Percentiles rank a stretch among this genome's conserved stretches.
These are phyloP conservation scores for Agarophyton chilense DNA, from an alignment of 23 red algal species.

Conservation along the genomic window DNA sequence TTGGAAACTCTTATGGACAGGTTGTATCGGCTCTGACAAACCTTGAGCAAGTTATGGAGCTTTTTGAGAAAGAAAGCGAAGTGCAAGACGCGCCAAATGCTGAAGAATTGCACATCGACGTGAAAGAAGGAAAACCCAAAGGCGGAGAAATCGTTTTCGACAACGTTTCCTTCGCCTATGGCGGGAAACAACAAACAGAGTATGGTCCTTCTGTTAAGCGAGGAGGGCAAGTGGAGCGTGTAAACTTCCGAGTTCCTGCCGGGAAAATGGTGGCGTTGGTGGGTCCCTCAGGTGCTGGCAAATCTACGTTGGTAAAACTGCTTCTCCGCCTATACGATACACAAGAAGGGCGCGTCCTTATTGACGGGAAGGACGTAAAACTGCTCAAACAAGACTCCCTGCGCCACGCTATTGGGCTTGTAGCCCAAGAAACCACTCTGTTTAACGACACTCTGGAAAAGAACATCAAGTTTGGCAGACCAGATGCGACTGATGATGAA, in stretches of 20 bases:
- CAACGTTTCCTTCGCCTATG: slow-evolving; percentile 90
- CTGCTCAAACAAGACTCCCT: slow-evolving; percentile 69
- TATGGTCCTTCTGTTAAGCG: background rate
- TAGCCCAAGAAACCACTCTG: slow-evolving; percentile 81
- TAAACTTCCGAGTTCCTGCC: slow-evolving; percentile 81
- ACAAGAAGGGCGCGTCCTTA: slow-evolving; percentile 55
- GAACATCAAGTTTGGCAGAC: slow-evolving; percentile 83
- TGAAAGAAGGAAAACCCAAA: background rate
- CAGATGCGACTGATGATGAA: slow-evolving; percentile 54
- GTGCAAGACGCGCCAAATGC: slow-evolving; percentile 80
- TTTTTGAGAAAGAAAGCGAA: slow-evolving; percentile 59
- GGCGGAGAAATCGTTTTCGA: slow-evolving; percentile 84
- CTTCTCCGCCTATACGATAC: slow-evolving; percentile 87
- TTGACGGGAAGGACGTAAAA: slow-evolving; percentile 77
- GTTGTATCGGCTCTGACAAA: slow-evolving; percentile 90
- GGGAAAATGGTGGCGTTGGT: slow-evolving; percentile 85
- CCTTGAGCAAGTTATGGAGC: slow-evolving; percentile 84
- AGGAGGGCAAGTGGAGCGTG: slow-evolving; percentile 37
- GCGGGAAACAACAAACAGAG: background rate
- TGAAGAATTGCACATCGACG: slow-evolving; percentile 22
- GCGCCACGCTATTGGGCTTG: slow-evolving; percentile 76
- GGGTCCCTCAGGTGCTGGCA: slow-evolving; percentile 85
- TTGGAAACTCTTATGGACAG: slow-evolving; percentile 80
- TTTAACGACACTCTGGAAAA: slow-evolving; percentile 83
- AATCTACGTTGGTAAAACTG: slow-evolving; percentile 80